phyloP scores from a whole-genome alignment of 192 early-diverging fungal species.

The Coemansia erecta region DNA sequence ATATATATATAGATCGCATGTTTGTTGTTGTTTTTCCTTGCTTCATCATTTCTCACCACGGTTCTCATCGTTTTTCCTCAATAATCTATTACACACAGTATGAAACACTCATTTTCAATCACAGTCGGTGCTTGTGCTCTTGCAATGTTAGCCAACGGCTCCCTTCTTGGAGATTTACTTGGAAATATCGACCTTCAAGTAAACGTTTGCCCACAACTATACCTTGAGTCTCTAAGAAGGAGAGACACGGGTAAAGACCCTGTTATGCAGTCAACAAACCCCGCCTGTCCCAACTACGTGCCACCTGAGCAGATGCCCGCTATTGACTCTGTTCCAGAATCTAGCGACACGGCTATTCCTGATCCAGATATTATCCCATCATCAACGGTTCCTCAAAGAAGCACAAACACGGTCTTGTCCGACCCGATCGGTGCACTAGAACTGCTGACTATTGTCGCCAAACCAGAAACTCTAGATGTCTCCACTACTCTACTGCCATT shows the following conservation, averaged over 20 bases:
- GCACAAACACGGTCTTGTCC: too few relatives aligned
- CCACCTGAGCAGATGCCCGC: conserved; percentile 9
- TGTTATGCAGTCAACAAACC: conserved; percentile 28
- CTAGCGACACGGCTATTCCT: not conserved
- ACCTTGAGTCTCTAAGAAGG: not conserved
- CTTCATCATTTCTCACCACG: not conserved
- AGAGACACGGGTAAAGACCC: conserved; percentile 1
- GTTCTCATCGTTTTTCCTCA: not conserved
- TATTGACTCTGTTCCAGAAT: conserved; percentile 1
- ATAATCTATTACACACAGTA: conserved; percentile 12
- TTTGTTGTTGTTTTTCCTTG: not conserved
- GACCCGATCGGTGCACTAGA: too few relatives aligned
- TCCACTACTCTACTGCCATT: too few relatives aligned
- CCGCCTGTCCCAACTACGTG: conserved; percentile 41
- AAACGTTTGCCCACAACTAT: conserved; percentile 24
- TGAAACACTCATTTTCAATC: conserved; percentile 3
- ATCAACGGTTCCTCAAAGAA: not conserved
- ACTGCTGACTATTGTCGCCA: too few relatives aligned
- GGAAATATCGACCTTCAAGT: conserved; percentile 31
- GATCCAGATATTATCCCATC: not conserved
- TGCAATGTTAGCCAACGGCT: conserved; percentile 15
- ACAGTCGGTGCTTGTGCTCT: conserved; percentile 9
- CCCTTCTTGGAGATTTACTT: conserved; percentile 28
- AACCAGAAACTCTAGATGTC: too few relatives aligned
- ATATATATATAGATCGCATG: not conserved